Evolutionary conservation across 2,329 filamentous ascomycete species (phyloP), one percentile per base, ranked within the genome.

Genomic region (Trichoderma asperellum): DNA sequence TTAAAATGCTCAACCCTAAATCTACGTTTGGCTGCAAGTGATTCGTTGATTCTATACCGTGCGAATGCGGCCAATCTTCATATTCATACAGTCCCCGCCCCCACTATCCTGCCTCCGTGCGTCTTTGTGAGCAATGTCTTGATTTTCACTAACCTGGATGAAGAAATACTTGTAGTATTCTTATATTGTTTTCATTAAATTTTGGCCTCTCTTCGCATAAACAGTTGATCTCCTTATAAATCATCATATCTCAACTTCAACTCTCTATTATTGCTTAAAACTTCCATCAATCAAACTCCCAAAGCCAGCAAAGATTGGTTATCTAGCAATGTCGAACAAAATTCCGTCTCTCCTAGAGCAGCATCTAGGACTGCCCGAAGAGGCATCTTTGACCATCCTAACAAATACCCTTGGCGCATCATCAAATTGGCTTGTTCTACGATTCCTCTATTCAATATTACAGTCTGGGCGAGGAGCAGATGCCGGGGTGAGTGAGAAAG

Each of bases 321-420:
- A 32, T n/a, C 29, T 37, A 32, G 68, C 2, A 53, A 85, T 84
- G 81, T 79, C 85, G 21, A 83, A 84, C 6, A 83, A 86, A 71
- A 85, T 88, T 70, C 91, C 91, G 2, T 83, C 87, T 68, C 85
- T 91, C 2, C 83, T 93, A 16, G 86, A 91, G 74, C 84, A 89
- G 7, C 91, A 91, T 77, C 83, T 92, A 62, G 75, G 80, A 58
- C 83, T 89, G 1, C 88, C 88, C 5, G 80, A 83, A 6, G 84
- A 88, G 73, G 81, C 84, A 18, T 87, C 88, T 43, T 85, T 93
- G 49, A 82, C 88, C 24, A 84, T 94, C 14, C 80, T 94, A 65
- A 93, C 91, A 18, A 87, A 87, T 71, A 89, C 93, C 35, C 83
- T 91, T 14, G 88, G 88, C 58, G 87, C 88, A 21, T 86, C 83